Conservation (phyloP, 2,329 filamentous ascomycete genomes). For the Aspergillus jensenii region DNA sequence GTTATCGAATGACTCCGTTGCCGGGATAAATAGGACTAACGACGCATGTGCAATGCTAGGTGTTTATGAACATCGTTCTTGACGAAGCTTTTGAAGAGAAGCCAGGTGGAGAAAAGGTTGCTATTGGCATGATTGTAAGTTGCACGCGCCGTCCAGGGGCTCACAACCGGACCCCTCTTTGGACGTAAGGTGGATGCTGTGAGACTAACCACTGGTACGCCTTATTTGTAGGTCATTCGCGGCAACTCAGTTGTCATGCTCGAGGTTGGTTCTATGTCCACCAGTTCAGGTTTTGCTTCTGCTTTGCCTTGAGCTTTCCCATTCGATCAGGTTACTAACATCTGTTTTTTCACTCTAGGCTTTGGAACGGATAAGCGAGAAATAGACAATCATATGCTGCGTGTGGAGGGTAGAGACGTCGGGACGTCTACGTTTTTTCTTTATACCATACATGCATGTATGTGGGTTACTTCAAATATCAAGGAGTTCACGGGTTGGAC, state of each 20-base stretch:
- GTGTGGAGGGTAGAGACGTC: constrained; percentile 16
- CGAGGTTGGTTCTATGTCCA: constrained; percentile 54
- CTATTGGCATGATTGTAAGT: constrained; percentile 86
- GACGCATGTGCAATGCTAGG: constrained; percentile 52
- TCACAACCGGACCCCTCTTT: not conserved
- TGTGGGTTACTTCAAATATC: constrained; percentile 28
- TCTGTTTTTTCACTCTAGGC: constrained; percentile 24
- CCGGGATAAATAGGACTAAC: not conserved
- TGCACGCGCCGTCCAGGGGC: not conserved
- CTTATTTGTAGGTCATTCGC: constrained; percentile 72
- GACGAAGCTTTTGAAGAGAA: constrained; percentile 97
- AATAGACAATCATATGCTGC: constrained; percentile 25
- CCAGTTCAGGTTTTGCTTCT: not conserved
- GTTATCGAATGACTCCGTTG: not conserved
- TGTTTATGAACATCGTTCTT: constrained; percentile 96
- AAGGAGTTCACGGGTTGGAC: constrained; percentile 39
- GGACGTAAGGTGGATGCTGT: not conserved
- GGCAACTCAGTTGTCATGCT: constrained; percentile 99
- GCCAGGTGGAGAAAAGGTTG: constrained; percentile 82
- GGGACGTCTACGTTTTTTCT: not conserved
- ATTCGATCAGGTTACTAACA: not conserved
- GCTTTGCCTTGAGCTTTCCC: too few species aligned
- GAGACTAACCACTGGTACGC: constrained; percentile 10
- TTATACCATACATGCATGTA: constrained; percentile 15
- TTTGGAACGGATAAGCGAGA: constrained; percentile 44